Base-by-base conservation (phyloP, 768 basidiomycete genomes). In the Boletus vinaceobasis region DNA sequence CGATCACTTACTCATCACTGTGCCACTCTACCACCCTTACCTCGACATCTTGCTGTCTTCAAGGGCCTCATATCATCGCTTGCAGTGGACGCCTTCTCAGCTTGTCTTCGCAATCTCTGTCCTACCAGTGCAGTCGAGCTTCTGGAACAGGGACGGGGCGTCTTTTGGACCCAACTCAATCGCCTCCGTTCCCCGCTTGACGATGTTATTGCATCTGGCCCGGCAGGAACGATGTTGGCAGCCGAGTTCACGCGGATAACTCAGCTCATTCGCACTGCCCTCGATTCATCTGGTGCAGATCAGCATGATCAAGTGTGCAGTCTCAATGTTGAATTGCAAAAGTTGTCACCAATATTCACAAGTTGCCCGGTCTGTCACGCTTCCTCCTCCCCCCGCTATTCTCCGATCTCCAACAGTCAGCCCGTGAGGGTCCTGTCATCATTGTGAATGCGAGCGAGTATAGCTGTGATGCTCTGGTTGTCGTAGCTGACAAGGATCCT, bases 111-210 rank as follows among this genome's bases (percentile, higher is more conserved):
- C 2, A n/a, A 32, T 0, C 29, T 42, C 5, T 17, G 57, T 27
- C 48, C 51, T 13, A 40, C 56, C 15, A 44, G 36, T 14, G 65
- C 61, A 26, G 56, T 74, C 7, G 66, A 73, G 45, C 71, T 71
- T 61, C 58, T 73, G 1, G 66, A 64, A 23, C 23, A 23, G 23
- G 23, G 23, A 23, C 23, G 23, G 23, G 53, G 46, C 2, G 31
- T 65, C 3, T 46, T 67, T 29, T 67, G 66, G 66, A 55, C 53
- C 3, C 53, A 58, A 44, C 32, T 63, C n/a, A 45, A 44, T 11
- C 57, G 64, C 11, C 55, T 65, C 44, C 54, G 13, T 45, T 62
- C 29, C 15, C 48, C 53, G 0, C 32, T 55, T 23, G 42, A 55
- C 5, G 50, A 44, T 2, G 23, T 55, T 17, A 38, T 43, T 5